Evolutionary conservation across 306 rosid species (phyloP).

Genomic region (Castanea sativa): DNA sequence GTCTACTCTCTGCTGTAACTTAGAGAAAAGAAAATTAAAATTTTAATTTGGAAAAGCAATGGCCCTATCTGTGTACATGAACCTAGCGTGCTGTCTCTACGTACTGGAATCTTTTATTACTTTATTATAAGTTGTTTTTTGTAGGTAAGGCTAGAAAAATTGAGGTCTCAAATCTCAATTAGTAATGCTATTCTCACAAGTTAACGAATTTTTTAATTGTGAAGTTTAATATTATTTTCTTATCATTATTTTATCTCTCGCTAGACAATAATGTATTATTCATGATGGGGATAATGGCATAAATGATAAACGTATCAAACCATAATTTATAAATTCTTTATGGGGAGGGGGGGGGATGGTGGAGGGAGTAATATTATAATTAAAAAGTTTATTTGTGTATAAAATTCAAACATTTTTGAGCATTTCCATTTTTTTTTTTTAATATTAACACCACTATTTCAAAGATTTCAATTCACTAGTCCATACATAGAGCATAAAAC

Average conservation of each 20-base stretch:
- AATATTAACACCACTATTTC: too few relatives aligned
- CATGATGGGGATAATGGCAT: neutral
- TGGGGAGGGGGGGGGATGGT: too few relatives aligned
- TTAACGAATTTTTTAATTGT: neutral
- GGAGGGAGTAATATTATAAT: too few relatives aligned
- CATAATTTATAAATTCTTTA: neutral
- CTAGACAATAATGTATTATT: neutral
- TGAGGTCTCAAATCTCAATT: too few relatives aligned
- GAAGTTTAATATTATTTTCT: neutral
- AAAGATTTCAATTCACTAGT: too few relatives aligned
- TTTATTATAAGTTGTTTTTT: constrained; percentile 1
- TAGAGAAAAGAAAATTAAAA: neutral
- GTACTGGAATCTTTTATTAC: constrained; percentile 38
- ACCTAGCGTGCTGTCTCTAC: constrained; percentile 29
- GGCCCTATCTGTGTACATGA: constrained; percentile 37
- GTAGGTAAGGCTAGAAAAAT: neutral
- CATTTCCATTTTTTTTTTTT: too few relatives aligned
- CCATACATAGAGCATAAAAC: too few relatives aligned
- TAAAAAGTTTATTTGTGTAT: too few relatives aligned
- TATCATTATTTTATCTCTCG: neutral
- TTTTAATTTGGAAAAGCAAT: neutral
- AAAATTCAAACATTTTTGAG: too few relatives aligned
- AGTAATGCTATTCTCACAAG: neutral
- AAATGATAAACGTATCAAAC: neutral
- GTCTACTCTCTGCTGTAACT: neutral